Conservation (phyloP, 371 early-diverging fungal species). For the Rhizomucor miehei region DNA sequence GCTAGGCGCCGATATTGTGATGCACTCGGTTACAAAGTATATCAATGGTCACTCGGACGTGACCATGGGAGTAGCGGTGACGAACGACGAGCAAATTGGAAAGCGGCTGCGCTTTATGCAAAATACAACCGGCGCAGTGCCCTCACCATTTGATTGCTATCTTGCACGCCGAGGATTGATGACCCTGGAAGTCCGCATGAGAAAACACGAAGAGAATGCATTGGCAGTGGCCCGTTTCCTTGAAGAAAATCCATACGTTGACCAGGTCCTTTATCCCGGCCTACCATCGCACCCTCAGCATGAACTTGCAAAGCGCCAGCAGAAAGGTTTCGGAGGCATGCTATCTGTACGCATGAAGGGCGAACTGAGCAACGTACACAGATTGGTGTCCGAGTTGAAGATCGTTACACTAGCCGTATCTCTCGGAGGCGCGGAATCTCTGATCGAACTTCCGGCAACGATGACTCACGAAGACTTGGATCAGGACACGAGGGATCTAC, state of each 20-base stretch:
- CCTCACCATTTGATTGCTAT: conserved; percentile 52
- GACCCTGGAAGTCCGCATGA: conserved; percentile 20
- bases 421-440: conserved; percentile 64
- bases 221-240: conserved; percentile 3
- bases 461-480: conserved; percentile 2
- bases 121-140: conserved; percentile 33
- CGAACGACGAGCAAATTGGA: conserved; percentile 19
- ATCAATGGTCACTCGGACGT: conserved; percentile 80
- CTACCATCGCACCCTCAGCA: conserved; percentile 11
- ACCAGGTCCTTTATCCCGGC: conserved; percentile 9
- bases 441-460: conserved; percentile 17
- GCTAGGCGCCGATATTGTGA: conserved; percentile 78
- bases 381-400: not conserved
- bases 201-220: conserved; percentile 6
- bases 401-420: conserved; percentile 43
- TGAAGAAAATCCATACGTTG: not conserved
- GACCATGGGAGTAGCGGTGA: conserved; percentile 43
- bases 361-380: conserved; percentile 16
- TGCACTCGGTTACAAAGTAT: conserved; percentile 81
- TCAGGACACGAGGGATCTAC: conserved; percentile 52
- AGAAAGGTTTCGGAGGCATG: conserved; percentile 15
- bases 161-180: conserved; percentile 37
- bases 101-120: conserved; percentile 31
- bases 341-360: conserved; percentile 30
- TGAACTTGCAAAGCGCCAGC: conserved; percentile 1